phyloP scores from a whole-genome alignment of 805 yeast species.

The Metschnikowia koreensis region DNA sequence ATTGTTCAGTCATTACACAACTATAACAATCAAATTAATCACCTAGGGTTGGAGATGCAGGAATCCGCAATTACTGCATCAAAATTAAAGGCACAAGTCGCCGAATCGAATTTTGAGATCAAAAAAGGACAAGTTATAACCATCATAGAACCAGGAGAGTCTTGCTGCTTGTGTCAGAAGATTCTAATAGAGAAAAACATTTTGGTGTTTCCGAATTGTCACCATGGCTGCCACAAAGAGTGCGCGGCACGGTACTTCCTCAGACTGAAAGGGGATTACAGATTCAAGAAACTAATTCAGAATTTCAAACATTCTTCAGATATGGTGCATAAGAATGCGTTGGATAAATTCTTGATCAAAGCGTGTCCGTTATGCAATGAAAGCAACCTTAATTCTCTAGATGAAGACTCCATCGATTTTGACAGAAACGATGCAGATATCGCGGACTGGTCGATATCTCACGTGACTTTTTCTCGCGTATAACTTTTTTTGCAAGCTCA shows the following conservation, averaged over 20 bases:
- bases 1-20: constrained; percentile 75
- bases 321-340: constrained; percentile 41
- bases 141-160: constrained; percentile 76
- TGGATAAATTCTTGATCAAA: constrained; percentile 57
- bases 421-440: constrained; percentile 26
- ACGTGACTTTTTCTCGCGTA: constrained; percentile 15
- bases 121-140: constrained; percentile 49
- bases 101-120: constrained; percentile 33
- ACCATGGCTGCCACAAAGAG: constrained; percentile 85
- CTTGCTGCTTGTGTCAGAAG: constrained; percentile 71
- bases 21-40: constrained; percentile 64
- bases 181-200: constrained; percentile 72
- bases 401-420: constrained; percentile 51
- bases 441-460: constrained; percentile 16
- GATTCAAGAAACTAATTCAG: constrained; percentile 60
- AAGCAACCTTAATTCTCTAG: constrained; percentile 64
- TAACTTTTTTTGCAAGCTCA: constrained; percentile 10
- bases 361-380: constrained; percentile 81
- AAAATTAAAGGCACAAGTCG: constrained; percentile 59
- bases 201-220: constrained; percentile 78
- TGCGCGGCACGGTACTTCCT: constrained; percentile 68
- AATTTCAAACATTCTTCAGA: constrained; percentile 47
- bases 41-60: constrained; percentile 70
- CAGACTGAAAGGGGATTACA: constrained; percentile 60
- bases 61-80: constrained; percentile 61